Evolutionary conservation across 2,329 filamentous ascomycete genomes (phyloP).

Genomic region (Ilyonectria sp.): DNA sequence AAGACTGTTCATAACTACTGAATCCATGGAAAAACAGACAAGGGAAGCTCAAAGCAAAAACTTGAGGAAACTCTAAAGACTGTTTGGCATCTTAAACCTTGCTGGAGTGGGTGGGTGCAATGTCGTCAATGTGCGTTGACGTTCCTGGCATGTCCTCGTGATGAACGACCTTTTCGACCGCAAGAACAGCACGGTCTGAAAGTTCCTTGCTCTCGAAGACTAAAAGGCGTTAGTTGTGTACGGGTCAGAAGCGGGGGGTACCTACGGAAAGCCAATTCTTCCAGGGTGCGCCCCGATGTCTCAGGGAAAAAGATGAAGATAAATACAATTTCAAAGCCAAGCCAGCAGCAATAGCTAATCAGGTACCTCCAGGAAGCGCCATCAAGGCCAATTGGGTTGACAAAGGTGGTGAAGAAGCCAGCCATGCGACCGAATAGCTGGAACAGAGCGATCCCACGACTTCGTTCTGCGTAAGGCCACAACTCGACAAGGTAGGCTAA

Average conservation of each 20-base stretch:
- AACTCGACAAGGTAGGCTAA: conserved; percentile 68
- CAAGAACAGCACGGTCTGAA: conserved; percentile 10
- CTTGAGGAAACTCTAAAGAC: background rate
- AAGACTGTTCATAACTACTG: too few relatives aligned
- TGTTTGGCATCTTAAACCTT: background rate
- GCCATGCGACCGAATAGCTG: conserved; percentile 59
- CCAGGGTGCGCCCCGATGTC: conserved; percentile 81
- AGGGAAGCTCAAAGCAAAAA: background rate
- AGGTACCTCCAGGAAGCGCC: conserved; percentile 40
- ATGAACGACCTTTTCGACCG: conserved; percentile 20
- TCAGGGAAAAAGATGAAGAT: conserved; percentile 87
- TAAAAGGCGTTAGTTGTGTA: background rate
- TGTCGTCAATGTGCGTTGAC: background rate
- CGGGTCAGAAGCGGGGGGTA: background rate
- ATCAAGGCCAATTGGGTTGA: conserved; percentile 43
- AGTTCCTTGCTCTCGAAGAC: conserved; percentile 31
- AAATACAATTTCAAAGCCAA: conserved; percentile 54
- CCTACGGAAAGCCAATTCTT: conserved; percentile 65
- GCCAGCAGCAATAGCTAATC: conserved; percentile 44
- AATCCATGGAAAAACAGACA: background rate
- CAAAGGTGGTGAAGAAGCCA: conserved; percentile 41
- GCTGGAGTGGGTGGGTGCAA: background rate
- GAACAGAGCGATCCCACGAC: conserved; percentile 67
- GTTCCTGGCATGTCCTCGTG: conserved; percentile 19
- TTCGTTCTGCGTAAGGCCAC: conserved; percentile 69